These are phyloP conservation scores for Entomortierella beljakovae DNA, from an alignment of 192 early-diverging fungal species.

Conservation along the genomic window DNA sequence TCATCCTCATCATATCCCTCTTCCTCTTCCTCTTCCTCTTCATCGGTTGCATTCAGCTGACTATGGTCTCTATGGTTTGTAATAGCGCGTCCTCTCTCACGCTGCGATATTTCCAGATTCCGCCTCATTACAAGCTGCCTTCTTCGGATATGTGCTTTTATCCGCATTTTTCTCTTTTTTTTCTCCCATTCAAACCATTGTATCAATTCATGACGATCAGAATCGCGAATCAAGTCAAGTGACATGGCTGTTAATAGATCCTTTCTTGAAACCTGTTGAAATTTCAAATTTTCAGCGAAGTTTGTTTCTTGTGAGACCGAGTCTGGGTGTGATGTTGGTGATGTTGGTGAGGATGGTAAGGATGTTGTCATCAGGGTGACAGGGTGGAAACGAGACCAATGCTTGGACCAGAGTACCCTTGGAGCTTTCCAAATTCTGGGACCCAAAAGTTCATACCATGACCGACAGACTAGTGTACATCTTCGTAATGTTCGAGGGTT, in stretches of 20 bases:
- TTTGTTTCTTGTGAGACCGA: too few species aligned
- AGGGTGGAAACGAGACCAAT: slow-evolving; percentile 44
- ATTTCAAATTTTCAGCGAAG: neutral
- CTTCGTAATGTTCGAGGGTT: slow-evolving; percentile 10
- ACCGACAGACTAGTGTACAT: slow-evolving; percentile 41
- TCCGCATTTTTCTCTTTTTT: slow-evolving; percentile 6
- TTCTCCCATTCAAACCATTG: slow-evolving; percentile 22
- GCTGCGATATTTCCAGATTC: too few species aligned
- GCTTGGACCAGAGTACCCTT: slow-evolving; percentile 44
- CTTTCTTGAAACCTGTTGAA: neutral
- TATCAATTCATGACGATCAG: slow-evolving; percentile 28
- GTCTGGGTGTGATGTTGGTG: neutral
- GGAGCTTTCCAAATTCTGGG: slow-evolving; percentile 33
- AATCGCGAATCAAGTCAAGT: slow-evolving; percentile 9
- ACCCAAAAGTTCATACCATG: slow-evolving; percentile 32
- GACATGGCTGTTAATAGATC: slow-evolving; percentile 6
- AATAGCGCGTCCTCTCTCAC: too few species aligned
- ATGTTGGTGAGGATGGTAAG: neutral
- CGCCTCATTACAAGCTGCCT: neutral
- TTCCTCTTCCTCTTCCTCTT: neutral
- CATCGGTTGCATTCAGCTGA: neutral
- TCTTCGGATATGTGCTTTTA: neutral
- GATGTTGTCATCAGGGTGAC: neutral
- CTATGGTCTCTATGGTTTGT: neutral
- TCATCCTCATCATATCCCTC: neutral